Evolutionary conservation across 2,329 filamentous ascomycete genomes (phyloP).

Genomic region (Claviceps capensis): DNA sequence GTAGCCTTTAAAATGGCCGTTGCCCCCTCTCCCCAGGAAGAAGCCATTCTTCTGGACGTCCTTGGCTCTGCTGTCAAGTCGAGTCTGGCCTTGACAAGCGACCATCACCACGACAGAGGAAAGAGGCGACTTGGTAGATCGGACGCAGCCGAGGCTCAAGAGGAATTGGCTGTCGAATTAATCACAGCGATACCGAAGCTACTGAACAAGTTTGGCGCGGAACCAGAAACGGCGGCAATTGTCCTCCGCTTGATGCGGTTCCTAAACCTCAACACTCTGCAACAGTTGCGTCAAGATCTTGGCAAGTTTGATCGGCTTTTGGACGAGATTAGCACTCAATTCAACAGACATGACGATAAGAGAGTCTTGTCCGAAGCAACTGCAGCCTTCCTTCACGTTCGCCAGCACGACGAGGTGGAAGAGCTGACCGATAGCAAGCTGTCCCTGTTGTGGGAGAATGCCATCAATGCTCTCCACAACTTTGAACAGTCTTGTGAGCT

Average conservation of each 20-base stretch:
- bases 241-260: conserved; percentile 78
- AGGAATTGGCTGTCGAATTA: conserved; percentile 65
- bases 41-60: conserved; percentile 75
- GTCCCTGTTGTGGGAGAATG: conserved; percentile 73
- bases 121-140: conserved; percentile 45
- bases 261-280: conserved; percentile 76
- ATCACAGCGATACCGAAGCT: conserved; percentile 70
- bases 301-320: conserved; percentile 67
- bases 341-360: conserved; percentile 81
- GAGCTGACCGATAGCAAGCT: conserved; percentile 75
- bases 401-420: conserved; percentile 75
- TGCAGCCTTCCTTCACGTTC: conserved; percentile 69
- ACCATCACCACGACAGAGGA: conserved; percentile 52
- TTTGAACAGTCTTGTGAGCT: conserved; percentile 60
- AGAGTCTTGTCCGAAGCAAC: conserved; percentile 75
- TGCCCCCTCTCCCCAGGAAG: conserved; percentile 62
- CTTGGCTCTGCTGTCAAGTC: conserved; percentile 71
- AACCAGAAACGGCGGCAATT: conserved; percentile 70
- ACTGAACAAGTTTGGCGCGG: conserved; percentile 85
- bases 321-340: conserved; percentile 88
- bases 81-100: conserved; percentile 50
- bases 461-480: conserved; percentile 56
- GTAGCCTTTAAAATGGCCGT: conserved; percentile 56
- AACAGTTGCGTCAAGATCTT: conserved; percentile 76
- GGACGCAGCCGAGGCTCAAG: conserved; percentile 57